Percentiles rank a stretch among this genome's conserved stretches.
Evolutionary conservation across 305 asterid genomes (phyloP).

Genomic region (Vinca major): DNA sequence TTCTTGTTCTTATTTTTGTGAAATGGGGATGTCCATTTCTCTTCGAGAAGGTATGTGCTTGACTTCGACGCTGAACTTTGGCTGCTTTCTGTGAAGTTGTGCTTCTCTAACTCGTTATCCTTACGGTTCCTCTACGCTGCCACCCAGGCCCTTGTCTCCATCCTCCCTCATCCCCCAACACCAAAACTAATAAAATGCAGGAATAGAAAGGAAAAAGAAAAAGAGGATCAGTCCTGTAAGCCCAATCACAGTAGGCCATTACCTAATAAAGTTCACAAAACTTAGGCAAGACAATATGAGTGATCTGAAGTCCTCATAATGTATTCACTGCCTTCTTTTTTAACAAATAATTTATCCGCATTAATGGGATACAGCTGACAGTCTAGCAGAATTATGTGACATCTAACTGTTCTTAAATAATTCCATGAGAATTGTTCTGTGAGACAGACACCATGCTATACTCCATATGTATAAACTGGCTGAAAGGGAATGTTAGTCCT

Average conservation of each 20-base stretch:
- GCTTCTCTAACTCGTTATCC: neutral
- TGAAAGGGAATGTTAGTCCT: neutral
- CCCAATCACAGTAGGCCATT: neutral
- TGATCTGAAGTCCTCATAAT: neutral
- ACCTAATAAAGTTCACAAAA: neutral
- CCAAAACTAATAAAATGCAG: neutral
- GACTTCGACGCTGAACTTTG: too few relatives aligned
- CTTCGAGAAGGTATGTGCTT: conserved; percentile 59
- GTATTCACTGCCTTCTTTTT: neutral
- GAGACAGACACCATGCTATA: neutral
- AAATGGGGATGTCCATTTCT: conserved; percentile 82
- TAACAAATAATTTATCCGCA: neutral
- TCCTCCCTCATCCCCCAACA: neutral
- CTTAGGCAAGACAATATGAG: neutral
- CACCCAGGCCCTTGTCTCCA: neutral
- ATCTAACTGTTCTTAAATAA: neutral
- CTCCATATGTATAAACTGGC: neutral
- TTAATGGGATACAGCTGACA: neutral
- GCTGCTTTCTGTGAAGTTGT: neutral
- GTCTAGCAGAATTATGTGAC: neutral
- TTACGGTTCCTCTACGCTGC: neutral
- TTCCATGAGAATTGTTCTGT: neutral
- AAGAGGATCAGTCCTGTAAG: neutral
- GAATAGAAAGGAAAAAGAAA: neutral
- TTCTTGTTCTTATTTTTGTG: conserved; percentile 35